Percentiles rank a stretch among this genome's conserved stretches.
Conservation (phyloP, 352 stramenopile genomes). For the Phytophthora ohioensis region DNA sequence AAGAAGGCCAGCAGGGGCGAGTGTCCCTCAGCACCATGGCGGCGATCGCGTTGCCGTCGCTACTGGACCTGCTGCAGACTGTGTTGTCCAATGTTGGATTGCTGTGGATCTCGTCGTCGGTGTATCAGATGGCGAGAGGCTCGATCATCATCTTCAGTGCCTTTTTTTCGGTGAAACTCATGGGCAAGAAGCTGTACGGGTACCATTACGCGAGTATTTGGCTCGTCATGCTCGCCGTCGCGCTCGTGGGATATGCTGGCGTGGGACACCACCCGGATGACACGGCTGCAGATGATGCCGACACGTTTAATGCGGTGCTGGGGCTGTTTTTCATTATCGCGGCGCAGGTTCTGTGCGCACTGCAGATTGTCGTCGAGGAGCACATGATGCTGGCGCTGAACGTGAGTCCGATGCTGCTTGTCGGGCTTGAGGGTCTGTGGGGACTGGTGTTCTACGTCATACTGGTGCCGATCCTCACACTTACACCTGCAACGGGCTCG, state of each 20-base stretch:
- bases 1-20: slow-evolving; percentile 33
- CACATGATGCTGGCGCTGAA: slow-evolving; percentile 86
- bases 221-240: slow-evolving; percentile 75
- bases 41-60: slow-evolving; percentile 69
- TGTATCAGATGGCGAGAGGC: slow-evolving; percentile 92
- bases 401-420: slow-evolving; percentile 88
- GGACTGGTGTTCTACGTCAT: slow-evolving; percentile 84
- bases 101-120: slow-evolving; percentile 89
- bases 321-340: slow-evolving; percentile 82
- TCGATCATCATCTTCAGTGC: slow-evolving; percentile 93
- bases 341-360: slow-evolving; percentile 81
- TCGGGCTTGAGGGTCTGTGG: slow-evolving; percentile 90
- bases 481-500: slow-evolving; percentile 56
- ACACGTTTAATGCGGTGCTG: slow-evolving; percentile 64
- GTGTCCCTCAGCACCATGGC: slow-evolving; percentile 65
- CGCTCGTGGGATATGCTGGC: slow-evolving; percentile 75
- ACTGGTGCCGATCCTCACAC: slow-evolving; percentile 72
- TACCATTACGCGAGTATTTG: slow-evolving; percentile 91
- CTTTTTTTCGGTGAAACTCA: slow-evolving; percentile 85
- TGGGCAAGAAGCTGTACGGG: slow-evolving; percentile 80
- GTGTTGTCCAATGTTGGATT: slow-evolving; percentile 89
- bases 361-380: slow-evolving; percentile 93
- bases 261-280: slow-evolving; percentile 42
- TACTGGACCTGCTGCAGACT: slow-evolving; percentile 88
- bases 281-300: slow-evolving; percentile 20